Base-by-base conservation (phyloP, 176 grass and related monocot genomes). In the Aegilops sharonensis region DNA sequence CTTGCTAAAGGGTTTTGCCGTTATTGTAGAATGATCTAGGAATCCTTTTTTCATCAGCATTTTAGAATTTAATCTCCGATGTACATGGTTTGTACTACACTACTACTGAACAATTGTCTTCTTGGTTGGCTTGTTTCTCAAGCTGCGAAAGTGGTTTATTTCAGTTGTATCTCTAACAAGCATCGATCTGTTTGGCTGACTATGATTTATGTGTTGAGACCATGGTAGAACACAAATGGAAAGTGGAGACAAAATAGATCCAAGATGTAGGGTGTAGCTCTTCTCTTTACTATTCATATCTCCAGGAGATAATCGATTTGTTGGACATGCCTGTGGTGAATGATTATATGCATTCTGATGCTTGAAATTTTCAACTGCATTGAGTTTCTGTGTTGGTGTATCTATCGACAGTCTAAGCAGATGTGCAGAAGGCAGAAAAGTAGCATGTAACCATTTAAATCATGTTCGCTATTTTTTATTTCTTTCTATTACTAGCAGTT, bases 361-460 rank as follows among this genome's bases (percentile, higher is more conserved):
- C 69, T 78, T 85, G 54, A 14, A 62, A 69, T 17, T 45, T 77
- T 42, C n/a, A 37, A 43, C 45, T 69, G 6, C 56, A 68, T 32
- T 77, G 31, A 67, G 27, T 81, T 60, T 45, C 8, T 86, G 18
- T 45, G 68, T 63, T 85, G 64, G 85, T 64, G 3, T 69, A 47
- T 78, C 36, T 81, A 31, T 89, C 80, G 78, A 74, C 92, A 93
- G 92, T 97, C 95, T 4, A 94, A 84, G 61, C 89, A 61, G 91
- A 97, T 90, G 87, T 93, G 81, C 78, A 76, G 21, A 91, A 84
- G 32, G 92, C 90, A 9, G 85, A 93, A 88, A 94, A 83, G 64
- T 82, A 88, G 40, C 92, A 93, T 77, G 95, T 97, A 86, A 77
- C 42, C 39, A 78, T 63, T 62, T 17, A 12, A 34, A 50, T 72